Evolutionary conservation across 148 eudicot genomes (phyloP).

Genomic region (Salicornia ramosissima): DNA sequence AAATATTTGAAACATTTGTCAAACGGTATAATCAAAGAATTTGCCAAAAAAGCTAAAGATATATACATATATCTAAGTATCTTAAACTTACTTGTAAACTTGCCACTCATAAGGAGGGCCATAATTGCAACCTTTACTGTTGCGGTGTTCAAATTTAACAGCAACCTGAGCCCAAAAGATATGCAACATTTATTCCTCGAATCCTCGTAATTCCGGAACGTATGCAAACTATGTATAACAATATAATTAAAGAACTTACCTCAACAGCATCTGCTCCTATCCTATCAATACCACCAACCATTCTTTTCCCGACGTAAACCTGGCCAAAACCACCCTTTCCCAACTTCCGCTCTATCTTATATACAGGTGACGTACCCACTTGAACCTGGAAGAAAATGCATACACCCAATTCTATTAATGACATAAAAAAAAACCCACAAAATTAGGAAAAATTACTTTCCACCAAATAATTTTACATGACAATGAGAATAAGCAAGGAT

Average conservation of each 20-base stretch:
- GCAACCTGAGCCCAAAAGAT: constrained; percentile 55
- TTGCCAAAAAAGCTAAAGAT: neutral
- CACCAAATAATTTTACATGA: neutral
- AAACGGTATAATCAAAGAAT: neutral
- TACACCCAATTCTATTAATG: neutral
- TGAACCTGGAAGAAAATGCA: constrained; percentile 57
- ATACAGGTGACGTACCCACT: constrained; percentile 75
- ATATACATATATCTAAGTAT: too few species aligned
- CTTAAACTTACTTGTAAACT: constrained; percentile 70
- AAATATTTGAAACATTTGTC: constrained; percentile 14
- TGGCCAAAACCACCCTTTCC: constrained; percentile 99
- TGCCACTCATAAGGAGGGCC: constrained; percentile 99
- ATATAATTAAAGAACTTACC: constrained; percentile 38
- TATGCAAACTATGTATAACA: neutral
- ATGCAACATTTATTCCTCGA: constrained; percentile 2
- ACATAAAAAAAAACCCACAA: constrained; percentile 8
- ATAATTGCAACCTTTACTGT: constrained; percentile 92
- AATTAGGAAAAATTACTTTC: neutral
- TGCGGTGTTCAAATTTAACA: constrained; percentile 86
- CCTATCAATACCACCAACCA: constrained; percentile 68
- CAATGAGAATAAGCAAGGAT: neutral
- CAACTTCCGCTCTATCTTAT: constrained; percentile 79
- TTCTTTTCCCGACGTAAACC: constrained; percentile 88
- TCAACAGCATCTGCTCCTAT: constrained; percentile 88
- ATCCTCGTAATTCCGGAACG: neutral